A percentile compares a stretch with the other conserved stretches of the same genome.
Evolutionary conservation across 139 green algal species (phyloP).

Genomic region (Chlorella sp.): DNA sequence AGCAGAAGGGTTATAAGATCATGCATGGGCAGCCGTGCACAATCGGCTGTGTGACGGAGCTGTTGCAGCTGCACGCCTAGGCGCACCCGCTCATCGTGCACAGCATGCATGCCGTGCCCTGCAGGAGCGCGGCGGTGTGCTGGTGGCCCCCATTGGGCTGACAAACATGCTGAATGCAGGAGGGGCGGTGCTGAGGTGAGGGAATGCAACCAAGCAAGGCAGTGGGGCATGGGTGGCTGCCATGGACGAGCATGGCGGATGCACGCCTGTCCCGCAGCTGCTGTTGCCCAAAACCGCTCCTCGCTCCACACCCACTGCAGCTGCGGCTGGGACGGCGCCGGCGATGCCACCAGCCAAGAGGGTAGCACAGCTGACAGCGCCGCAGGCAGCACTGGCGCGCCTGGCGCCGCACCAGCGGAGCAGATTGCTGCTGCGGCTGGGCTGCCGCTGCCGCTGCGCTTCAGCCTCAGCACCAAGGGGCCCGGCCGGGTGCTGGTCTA

Average conservation of each 20-base stretch:
- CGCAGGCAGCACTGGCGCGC: neutral
- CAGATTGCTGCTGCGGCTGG: neutral
- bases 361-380: too few relatives aligned
- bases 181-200: constrained; percentile 62
- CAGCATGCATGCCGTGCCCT: neutral
- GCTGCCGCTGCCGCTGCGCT: neutral
- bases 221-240: too few relatives aligned
- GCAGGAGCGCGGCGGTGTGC: constrained; percentile 6
- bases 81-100: neutral
- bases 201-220: too few relatives aligned
- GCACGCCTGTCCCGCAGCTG: too few relatives aligned
- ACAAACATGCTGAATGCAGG: constrained; percentile 78
- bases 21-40: too few relatives aligned
- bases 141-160: constrained; percentile 73
- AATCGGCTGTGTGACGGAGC: too few relatives aligned
- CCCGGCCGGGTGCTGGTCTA: neutral
- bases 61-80: too few relatives aligned
- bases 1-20: too few relatives aligned
- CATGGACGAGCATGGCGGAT: too few relatives aligned
- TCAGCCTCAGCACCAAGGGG: neutral
- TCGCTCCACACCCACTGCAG: neutral
- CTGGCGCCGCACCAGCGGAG: neutral
- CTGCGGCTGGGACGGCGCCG: neutral
- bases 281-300: too few relatives aligned
- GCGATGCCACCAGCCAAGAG: neutral